A percentile compares a stretch with the other conserved stretches of the same genome.
Evolutionary conservation across 139 green algal genomes (phyloP).

Genomic region (Chlorella ohadii): DNA sequence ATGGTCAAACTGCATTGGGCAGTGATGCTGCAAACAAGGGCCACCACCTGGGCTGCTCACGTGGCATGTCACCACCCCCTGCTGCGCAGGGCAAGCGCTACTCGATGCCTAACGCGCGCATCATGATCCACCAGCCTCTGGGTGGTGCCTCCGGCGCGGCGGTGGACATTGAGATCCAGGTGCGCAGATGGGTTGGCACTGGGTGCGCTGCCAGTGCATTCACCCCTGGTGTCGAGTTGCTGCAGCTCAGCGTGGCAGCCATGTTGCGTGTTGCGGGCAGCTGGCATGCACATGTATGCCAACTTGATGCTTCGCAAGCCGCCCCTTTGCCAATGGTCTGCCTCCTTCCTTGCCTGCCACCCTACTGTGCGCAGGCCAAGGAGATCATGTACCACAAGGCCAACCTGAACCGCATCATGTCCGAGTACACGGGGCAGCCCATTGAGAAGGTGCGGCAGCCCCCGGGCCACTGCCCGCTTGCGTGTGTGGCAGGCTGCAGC

Average conservation of each 20-base stretch:
- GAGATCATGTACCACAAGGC: slow-evolving; percentile 99
- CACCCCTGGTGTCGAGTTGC: too few species aligned
- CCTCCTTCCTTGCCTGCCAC: too few species aligned
- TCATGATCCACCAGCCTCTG: slow-evolving; percentile 99
- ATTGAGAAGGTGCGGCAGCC: slow-evolving; percentile 61
- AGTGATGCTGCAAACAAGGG: too few species aligned
- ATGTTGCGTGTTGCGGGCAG: not conserved
- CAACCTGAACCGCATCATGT: slow-evolving; percentile 98
- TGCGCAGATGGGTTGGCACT: not conserved
- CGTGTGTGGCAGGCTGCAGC: not conserved
- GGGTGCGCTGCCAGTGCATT: too few species aligned
- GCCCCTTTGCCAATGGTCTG: too few species aligned
- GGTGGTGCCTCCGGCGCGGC: slow-evolving; percentile 93
- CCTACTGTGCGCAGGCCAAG: slow-evolving; percentile 84
- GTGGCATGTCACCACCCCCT: too few species aligned
- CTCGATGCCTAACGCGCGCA: slow-evolving; percentile 97
- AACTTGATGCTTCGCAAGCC: too few species aligned
- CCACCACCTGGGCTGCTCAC: too few species aligned
- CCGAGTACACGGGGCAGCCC: slow-evolving; percentile 86
- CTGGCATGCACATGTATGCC: too few species aligned
- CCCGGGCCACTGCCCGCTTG: too few species aligned
- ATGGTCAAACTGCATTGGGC: too few species aligned
- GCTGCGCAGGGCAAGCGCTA: slow-evolving; percentile 83
- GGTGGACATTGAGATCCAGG: slow-evolving; percentile 89
- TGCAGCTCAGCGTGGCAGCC: too few species aligned